These are phyloP conservation scores for Prunus padus DNA, from an alignment of 306 rosid genomes.

Conservation along the genomic window DNA sequence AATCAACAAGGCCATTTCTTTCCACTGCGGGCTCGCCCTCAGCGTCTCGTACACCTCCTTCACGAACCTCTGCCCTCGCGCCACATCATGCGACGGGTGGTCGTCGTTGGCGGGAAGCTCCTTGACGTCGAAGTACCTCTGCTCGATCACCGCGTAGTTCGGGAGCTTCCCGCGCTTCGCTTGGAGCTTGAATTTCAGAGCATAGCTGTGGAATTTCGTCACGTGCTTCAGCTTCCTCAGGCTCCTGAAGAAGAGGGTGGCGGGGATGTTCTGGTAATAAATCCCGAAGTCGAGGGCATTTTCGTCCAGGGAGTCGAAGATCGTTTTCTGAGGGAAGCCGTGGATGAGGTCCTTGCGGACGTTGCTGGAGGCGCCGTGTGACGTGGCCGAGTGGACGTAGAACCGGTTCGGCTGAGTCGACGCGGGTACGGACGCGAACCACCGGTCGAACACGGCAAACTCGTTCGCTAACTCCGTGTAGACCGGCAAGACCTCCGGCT, in stretches of 20 bases:
- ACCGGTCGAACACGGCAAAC: slow-evolving; percentile 69
- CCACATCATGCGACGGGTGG: slow-evolving; percentile 96
- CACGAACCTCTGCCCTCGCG: slow-evolving; percentile 75
- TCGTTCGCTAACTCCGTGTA: slow-evolving; percentile 62
- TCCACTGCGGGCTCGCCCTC: slow-evolving; percentile 93
- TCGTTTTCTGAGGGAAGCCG: slow-evolving; percentile 84
- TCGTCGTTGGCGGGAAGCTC: slow-evolving; percentile 82
- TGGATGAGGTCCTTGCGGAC: slow-evolving; percentile 70
- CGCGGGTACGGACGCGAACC: slow-evolving; percentile 94
- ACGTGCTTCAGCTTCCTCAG: slow-evolving; percentile 56
- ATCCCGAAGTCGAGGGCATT: slow-evolving; percentile 61
- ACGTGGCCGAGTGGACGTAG: slow-evolving; percentile 91
- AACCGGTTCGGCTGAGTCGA: slow-evolving; percentile 94
- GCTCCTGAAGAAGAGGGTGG: slow-evolving; percentile 70
- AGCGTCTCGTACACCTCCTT: slow-evolving; percentile 86
- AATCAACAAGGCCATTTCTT: slow-evolving; percentile 77
- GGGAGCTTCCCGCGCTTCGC: slow-evolving; percentile 77
- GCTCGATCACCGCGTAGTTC: slow-evolving; percentile 82
- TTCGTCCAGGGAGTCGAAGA: slow-evolving; percentile 78
- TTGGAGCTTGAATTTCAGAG: slow-evolving; percentile 57
- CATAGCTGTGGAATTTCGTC: slow-evolving; percentile 54
- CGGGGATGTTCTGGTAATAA: slow-evolving; percentile 90
- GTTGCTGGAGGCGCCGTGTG: slow-evolving; percentile 90
- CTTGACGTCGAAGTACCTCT: slow-evolving; percentile 71
- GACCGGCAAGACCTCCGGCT: slow-evolving; percentile 59